phyloP scores from a whole-genome alignment of 2,329 filamentous ascomycete genomes.

The Aspergillus tamarii region DNA sequence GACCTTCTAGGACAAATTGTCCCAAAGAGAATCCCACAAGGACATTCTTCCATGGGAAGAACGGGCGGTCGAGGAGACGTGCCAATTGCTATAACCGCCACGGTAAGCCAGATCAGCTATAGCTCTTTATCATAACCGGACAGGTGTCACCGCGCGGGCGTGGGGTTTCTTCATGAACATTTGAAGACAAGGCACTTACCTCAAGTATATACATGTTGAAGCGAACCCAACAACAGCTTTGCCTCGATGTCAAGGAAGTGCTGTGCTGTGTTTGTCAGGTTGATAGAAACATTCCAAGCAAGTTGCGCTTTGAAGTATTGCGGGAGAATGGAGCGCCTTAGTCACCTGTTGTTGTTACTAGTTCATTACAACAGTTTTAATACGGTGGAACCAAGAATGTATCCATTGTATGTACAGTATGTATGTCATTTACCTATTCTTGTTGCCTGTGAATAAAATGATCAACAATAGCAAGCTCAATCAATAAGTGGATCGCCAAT shows the following conservation, averaged over 20 bases:
- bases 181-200: slow-evolving; percentile 23
- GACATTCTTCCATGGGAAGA: slow-evolving; percentile 97
- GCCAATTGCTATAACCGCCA: slow-evolving; percentile 64
- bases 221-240: slow-evolving; percentile 16
- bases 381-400: slow-evolving; percentile 2
- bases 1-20: slow-evolving; percentile 87
- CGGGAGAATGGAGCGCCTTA: neutral
- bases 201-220: slow-evolving; percentile 41
- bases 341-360: neutral
- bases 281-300: slow-evolving; percentile 1
- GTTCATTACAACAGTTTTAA: neutral
- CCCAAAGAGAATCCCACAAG: slow-evolving; percentile 92
- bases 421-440: neutral
- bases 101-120: slow-evolving; percentile 20
- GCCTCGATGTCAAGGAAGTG: slow-evolving; percentile 7
- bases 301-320: neutral
- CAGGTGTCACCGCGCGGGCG: neutral
- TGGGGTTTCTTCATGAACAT: neutral
- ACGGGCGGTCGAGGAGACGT: slow-evolving; percentile 82
- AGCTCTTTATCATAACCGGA: slow-evolving; percentile 3
- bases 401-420: neutral
- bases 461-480: neutral
- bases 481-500: neutral
- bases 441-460: neutral
- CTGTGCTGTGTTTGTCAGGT: slow-evolving; percentile 8